Base-by-base conservation (phyloP, 192 early-diverging fungal genomes). In the Coemansia sp. region DNA sequence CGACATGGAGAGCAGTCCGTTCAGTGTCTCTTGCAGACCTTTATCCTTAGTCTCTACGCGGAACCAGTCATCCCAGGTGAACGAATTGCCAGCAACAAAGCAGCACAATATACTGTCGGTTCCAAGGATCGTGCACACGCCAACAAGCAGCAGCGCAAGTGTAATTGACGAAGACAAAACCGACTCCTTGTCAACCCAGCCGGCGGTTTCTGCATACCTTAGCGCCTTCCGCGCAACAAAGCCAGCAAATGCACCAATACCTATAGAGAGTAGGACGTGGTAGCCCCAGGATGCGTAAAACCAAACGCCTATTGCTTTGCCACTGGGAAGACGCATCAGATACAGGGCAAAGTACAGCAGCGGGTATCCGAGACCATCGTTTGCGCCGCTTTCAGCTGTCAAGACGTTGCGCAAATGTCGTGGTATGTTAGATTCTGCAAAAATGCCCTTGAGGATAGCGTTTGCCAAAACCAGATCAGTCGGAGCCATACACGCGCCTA, bases 381-480 rank as follows among this genome's bases (percentile, higher is more conserved):
- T 97, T 54, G 90, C 91, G 22, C 86, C 93, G 64, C 90, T 89
- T 64, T 94, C 92, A 13, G 88, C 89, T 2, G 88, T 88, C 17
- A 94, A 59, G 11, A 89, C 78, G 62, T 94, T 85, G 44, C 88
- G 84, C 31, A 92, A 76, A 19, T 88, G 84, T 55, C 85, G 59
- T 0, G 93, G 89, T 13, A 98, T 89, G 68, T 94, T 88, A 4
- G 19, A 23, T 62, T 96, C 94, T 19, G 96, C 94, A 82, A 96
- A 98, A 25, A 87, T 81, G 23, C 96, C 96, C 70, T 93, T 93
- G 27, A 98, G 90, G 6, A 98, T 92, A 6, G 93, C 91, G 81
- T 94, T 96, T 45, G 94, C 91, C 52, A 98, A 78, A 50, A 97
- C 94, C 0, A 94, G 95, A 72, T 98, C 96, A 0, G 96, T 98